Base-by-base conservation (phyloP, 2,329 filamentous ascomycete genomes). In the Huntiella abstrusa region DNA sequence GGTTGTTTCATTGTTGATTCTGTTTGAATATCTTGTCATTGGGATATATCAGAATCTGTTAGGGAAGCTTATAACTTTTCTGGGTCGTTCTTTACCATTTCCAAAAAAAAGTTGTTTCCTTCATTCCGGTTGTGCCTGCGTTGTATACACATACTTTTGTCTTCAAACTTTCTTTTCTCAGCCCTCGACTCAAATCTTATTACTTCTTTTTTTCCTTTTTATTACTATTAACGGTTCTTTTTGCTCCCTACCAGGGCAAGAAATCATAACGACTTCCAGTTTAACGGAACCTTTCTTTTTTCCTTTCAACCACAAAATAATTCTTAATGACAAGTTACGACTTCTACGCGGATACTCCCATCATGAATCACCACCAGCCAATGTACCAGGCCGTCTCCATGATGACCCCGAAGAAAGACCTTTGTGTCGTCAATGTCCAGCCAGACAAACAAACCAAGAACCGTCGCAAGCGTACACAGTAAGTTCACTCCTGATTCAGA, bases 371-470 rank as follows among this genome's bases (percentile, higher is more conserved):
- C 22, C 16, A 17, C 11, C 47, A 49, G 22, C 34, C 28, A 33
- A 41, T 15, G 11, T 49, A 49, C 11, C 40, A 36, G 43, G 38
- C 43, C 16, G 39, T 46, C 28, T 13, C 47, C 12, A 49, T 43
- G 43, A 41, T 46, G 43, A 49, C 47, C 10, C 47, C 47, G 10
- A 45, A 49, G 39, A 49, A 45, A 32, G 51, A 49, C 35, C 45
- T 52, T 12, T 49, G 51, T 17, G 46, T 52, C n/a, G 46, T 53
- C 28, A 50, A 52, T 17, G 49, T 52, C 33, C 46, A 51, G 19
- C 51, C 52, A 8, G 49, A 52, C 35, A 51, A 50, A 41, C 50
- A 52, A 16, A 47, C 51, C 12, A 51, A 51, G 44, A 52, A 51
- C 38, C 49, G 49, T 17, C 47, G 51, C 35, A 52, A 52, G 44